Evolutionary conservation across 768 basidiomycete genomes (phyloP), one percentile per base, ranked within the genome.

Genomic region (Amanita exitialis): DNA sequence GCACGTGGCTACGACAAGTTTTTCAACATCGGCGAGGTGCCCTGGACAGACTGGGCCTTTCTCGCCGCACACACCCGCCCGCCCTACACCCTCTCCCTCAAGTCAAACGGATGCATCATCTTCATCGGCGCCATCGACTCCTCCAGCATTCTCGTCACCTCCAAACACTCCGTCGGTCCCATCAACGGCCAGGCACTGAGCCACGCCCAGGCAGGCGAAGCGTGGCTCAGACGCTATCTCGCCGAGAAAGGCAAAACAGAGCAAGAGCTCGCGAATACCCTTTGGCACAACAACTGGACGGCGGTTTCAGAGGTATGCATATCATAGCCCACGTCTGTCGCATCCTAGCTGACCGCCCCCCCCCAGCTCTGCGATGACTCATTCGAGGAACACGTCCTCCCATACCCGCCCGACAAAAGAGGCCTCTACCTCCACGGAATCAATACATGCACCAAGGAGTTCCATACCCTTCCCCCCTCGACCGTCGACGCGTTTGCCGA

Each of bases 1-100:
- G 86, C 78, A 0, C 72, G 96, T 42, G 96, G 95, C 0, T 98
- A 99, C 62, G 96, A 98, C 72, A 99, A 99, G 70, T 98, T 99
- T 67, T 98, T 97, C 74, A 97, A 96, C 62, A 90, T 96, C 27
- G 90, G 84, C 3, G 96, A 99, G 64, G 91, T 97, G 4, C 89
- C 86, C 2, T 98, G 94, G 92, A 94, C 86, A 0, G 82, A 82
- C 91, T 96, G 93, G 92, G 61, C 70, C 0, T 73, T 82, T 1
- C 68, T 96, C 34, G 75, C 85, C 55, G 61, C 66, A 3, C 77
- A 90, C 53, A 93, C 91, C 0, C 68, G 73, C 2, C 69, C 85
- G 0, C 86, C 91, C 0, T 97, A 96, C 61, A 80, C 82, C 15
- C 73, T 98, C 6, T 90, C 94, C 0, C 73, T 93, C 46, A 99